A percentile compares a stretch with the other conserved stretches of the same genome.
These are phyloP conservation scores for Castanea mollissima DNA, from an alignment of 306 rosid species.

Conservation along the genomic window DNA sequence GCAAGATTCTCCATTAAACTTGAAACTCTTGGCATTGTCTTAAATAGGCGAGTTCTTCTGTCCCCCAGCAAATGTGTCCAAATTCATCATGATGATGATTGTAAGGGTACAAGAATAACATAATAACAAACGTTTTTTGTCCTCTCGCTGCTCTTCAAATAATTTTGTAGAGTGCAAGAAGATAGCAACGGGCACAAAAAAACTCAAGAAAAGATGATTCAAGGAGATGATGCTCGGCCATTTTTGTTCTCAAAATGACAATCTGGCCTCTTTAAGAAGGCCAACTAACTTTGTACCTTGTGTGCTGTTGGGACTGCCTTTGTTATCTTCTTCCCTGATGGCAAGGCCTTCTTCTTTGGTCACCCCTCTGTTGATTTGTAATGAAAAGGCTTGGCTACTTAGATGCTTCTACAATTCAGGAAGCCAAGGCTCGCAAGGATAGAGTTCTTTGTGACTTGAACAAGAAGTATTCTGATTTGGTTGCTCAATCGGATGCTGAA, in stretches of 20 bases:
- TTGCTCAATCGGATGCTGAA: neutral
- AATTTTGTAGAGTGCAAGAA: neutral
- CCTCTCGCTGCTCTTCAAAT: neutral
- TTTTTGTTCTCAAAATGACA: neutral
- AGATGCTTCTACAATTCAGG: neutral
- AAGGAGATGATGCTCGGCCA: neutral
- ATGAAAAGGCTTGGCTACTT: neutral
- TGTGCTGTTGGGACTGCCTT: neutral
- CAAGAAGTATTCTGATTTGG: neutral
- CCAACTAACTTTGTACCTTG: neutral
- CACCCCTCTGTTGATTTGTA: neutral
- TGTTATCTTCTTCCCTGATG: constrained; percentile 4
- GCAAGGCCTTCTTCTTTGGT: neutral
- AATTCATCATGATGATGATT: neutral
- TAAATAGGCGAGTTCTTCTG: neutral
- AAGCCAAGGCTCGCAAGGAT: neutral
- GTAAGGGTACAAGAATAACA: neutral
- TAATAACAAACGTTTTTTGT: too few relatives aligned
- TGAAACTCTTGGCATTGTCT: neutral
- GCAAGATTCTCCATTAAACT: neutral
- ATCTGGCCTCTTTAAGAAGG: constrained; percentile 16
- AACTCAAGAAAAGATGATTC: neutral
- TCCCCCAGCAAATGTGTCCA: neutral
- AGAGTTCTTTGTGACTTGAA: neutral
- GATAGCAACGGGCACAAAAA: neutral